Evolutionary conservation across 73 alveolate genomes (phyloP).

Genomic region (Paramecium octaurelia): DNA sequence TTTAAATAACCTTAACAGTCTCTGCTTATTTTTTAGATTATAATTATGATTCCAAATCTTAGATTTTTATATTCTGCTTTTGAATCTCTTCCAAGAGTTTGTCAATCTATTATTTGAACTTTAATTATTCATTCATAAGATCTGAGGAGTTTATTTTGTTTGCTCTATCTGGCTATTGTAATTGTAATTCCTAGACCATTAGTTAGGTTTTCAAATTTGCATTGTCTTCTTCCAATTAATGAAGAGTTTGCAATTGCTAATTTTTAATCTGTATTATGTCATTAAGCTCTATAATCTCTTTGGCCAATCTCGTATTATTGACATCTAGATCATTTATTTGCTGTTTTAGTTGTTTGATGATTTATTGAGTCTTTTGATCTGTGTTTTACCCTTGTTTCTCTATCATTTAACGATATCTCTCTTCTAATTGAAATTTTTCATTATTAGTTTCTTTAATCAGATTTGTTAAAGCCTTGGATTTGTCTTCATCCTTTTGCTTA

Average conservation of each 20-base stretch:
- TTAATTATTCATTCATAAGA: neutral
- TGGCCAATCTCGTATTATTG: conserved; percentile 35
- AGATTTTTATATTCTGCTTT: neutral
- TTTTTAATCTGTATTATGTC: conserved; percentile 32
- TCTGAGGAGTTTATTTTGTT: neutral
- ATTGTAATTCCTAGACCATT: neutral
- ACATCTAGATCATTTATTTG: neutral
- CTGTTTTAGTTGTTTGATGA: neutral
- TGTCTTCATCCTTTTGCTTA: conserved; percentile 20
- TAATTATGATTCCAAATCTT: neutral
- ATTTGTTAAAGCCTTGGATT: conserved; percentile 18
- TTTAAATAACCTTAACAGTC: neutral
- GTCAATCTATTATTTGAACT: neutral
- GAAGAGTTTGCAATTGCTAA: neutral
- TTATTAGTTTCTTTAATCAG: conserved; percentile 44
- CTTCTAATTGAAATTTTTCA: conserved; percentile 21
- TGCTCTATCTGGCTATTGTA: neutral
- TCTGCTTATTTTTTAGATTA: neutral
- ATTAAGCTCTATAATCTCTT: conserved; percentile 27
- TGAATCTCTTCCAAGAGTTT: neutral
- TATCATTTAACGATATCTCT: conserved; percentile 33
- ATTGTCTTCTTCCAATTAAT: conserved; percentile 31
- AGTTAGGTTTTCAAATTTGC: neutral
- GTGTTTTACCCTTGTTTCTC: conserved; percentile 26
- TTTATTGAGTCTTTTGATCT: conserved; percentile 29